Evolutionary conservation across 2,329 filamentous ascomycete genomes (phyloP).

Genomic region (Chrysosporium keratinophilum): DNA sequence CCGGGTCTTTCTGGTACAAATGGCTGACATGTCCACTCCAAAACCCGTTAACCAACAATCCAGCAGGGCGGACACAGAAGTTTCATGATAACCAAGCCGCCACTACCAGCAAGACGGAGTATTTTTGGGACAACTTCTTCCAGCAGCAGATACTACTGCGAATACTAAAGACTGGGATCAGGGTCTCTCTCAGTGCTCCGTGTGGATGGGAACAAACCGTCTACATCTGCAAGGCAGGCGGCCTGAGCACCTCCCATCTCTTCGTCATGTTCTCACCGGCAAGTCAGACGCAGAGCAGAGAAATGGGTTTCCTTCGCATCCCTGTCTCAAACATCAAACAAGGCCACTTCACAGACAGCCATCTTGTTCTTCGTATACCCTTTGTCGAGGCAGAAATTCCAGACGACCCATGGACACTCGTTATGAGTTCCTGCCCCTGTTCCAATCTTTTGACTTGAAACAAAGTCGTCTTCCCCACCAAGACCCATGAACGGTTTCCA

Average conservation of each 20-base stretch:
- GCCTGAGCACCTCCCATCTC: slow-evolving; percentile 3
- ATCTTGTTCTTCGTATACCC: too few species aligned
- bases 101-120: too few species aligned
- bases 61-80: too few species aligned
- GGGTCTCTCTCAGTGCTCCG: not conserved
- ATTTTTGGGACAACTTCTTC: too few species aligned
- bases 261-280: not conserved
- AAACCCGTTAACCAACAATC: too few species aligned
- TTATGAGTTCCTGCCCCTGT: slow-evolving; percentile 9
- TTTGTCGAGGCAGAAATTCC: not conserved
- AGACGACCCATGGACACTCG: not conserved
- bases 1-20: too few species aligned
- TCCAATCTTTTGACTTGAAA: slow-evolving; percentile 8
- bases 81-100: too few species aligned
- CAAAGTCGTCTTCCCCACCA: slow-evolving; percentile 6
- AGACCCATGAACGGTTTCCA: slow-evolving; percentile 2
- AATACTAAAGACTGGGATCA: too few species aligned
- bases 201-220: not conserved
- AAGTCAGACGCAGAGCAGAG: not conserved
- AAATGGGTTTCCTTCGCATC: not conserved
- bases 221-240: slow-evolving; percentile 2
- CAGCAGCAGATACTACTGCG: too few species aligned
- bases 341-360: not conserved
- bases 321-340: slow-evolving; percentile 1
- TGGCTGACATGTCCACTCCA: too few species aligned